Evolutionary conservation across 345 rosid genomes (phyloP).

Genomic region (Mallotus nudiflorus): DNA sequence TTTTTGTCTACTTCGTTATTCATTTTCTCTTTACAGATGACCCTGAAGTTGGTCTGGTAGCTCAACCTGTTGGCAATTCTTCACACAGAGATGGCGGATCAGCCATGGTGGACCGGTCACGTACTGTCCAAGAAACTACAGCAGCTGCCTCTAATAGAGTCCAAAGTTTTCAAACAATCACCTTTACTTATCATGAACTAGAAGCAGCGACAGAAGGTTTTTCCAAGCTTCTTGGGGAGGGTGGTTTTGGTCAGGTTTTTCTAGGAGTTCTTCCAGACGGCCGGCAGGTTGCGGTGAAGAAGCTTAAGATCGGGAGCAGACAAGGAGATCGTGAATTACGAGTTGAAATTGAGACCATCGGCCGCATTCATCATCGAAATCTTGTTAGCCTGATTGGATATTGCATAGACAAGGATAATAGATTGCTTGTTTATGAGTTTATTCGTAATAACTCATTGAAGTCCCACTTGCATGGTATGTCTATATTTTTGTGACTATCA

Average conservation of each 20-base stretch:
- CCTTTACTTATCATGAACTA: conserved; percentile 10
- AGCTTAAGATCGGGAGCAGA: conserved; percentile 14
- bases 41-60: too few relatives aligned
- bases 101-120: too few relatives aligned
- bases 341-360: conserved; percentile 18
- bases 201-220: conserved; percentile 15
- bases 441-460: conserved; percentile 20
- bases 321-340: conserved; percentile 22
- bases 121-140: too few relatives aligned
- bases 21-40: too few relatives aligned
- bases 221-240: conserved; percentile 22
- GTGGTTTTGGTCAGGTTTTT: conserved; percentile 26
- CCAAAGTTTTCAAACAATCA: too few relatives aligned
- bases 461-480: conserved; percentile 29
- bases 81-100: too few relatives aligned
- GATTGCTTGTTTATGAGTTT: conserved; percentile 26
- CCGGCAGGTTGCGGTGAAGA: conserved; percentile 19
- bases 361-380: conserved; percentile 22
- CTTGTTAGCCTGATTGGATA: conserved; percentile 21
- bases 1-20: too few relatives aligned
- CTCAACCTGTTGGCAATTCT: too few relatives aligned
- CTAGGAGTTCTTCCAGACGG: conserved; percentile 12
- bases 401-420: conserved; percentile 12
- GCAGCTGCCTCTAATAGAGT: too few relatives aligned
- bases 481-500: too few relatives aligned